These are phyloP conservation scores for Vigna unguiculata DNA, from an alignment of 306 rosid genomes.

Conservation along the genomic window DNA sequence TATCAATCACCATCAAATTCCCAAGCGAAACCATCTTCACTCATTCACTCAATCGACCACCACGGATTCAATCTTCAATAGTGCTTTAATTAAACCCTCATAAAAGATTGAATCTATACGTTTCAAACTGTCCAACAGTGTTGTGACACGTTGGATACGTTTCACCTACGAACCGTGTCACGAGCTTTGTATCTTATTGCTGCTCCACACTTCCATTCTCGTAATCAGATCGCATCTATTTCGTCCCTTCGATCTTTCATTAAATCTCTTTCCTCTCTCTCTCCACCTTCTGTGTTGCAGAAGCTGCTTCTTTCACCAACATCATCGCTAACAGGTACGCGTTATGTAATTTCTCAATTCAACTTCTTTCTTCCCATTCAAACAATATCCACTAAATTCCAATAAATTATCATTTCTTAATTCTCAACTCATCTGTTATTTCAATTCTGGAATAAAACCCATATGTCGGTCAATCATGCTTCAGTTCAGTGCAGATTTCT, in stretches of 20 bases:
- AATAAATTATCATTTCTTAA: not conserved
- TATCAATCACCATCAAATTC: too few relatives aligned
- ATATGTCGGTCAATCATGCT: not conserved
- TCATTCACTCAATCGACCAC: not conserved
- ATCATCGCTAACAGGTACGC: constrained; percentile 40
- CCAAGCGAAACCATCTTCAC: not conserved
- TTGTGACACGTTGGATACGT: constrained; percentile 8
- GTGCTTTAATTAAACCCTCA: not conserved
- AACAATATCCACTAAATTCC: not conserved
- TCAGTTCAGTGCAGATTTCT: not conserved
- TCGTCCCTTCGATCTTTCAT: constrained; percentile 18
- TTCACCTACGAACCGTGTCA: not conserved
- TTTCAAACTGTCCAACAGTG: not conserved
- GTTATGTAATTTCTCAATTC: not conserved
- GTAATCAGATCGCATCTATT: not conserved
- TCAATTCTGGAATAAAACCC: not conserved
- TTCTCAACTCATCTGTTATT: not conserved
- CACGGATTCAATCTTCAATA: not conserved
- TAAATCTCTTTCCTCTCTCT: not conserved
- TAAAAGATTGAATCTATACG: not conserved
- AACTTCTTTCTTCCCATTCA: not conserved
- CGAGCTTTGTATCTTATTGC: not conserved
- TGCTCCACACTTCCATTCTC: not conserved
- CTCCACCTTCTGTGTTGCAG: not conserved
- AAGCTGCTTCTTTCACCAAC: constrained; percentile 17